These are phyloP conservation scores for Phytomonas francai DNA, from an alignment of 208 protist genomes.

Conservation along the genomic window DNA sequence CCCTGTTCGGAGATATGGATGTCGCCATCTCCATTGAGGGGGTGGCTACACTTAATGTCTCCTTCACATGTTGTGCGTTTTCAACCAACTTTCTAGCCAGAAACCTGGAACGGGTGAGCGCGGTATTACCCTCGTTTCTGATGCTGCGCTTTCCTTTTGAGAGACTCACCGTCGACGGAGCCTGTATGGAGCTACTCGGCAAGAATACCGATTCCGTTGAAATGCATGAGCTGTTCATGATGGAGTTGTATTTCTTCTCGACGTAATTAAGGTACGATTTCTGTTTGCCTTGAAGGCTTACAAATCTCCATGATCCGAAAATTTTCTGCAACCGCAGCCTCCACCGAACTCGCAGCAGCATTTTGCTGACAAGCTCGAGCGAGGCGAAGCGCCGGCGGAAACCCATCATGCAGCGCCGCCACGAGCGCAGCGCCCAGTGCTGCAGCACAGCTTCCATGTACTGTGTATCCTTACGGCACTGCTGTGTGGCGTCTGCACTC, in stretches of 20 bases:
- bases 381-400: constrained; percentile 13
- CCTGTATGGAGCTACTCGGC: neutral
- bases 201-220: constrained; percentile 26
- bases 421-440: constrained; percentile 61
- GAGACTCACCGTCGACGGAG: neutral
- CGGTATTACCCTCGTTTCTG: neutral
- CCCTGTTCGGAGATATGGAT: neutral
- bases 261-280: constrained; percentile 22
- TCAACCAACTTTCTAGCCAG: neutral
- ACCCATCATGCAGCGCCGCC: constrained; percentile 30
- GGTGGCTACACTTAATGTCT: neutral
- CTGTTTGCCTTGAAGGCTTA: constrained; percentile 23
- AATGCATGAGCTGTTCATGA: constrained; percentile 37
- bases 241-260: constrained; percentile 37
- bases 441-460: constrained; percentile 65
- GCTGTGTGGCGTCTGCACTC: constrained; percentile 16
- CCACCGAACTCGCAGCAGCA: constrained; percentile 20
- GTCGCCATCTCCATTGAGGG: neutral
- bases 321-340: constrained; percentile 23
- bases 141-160: neutral
- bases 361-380: constrained; percentile 7
- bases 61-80: neutral
- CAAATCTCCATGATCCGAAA: constrained; percentile 49
- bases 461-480: constrained; percentile 19
- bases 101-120: neutral